These are phyloP conservation scores for Lasiodiplodia gonubiensis DNA, from an alignment of 2,329 filamentous ascomycete genomes.

Conservation along the genomic window DNA sequence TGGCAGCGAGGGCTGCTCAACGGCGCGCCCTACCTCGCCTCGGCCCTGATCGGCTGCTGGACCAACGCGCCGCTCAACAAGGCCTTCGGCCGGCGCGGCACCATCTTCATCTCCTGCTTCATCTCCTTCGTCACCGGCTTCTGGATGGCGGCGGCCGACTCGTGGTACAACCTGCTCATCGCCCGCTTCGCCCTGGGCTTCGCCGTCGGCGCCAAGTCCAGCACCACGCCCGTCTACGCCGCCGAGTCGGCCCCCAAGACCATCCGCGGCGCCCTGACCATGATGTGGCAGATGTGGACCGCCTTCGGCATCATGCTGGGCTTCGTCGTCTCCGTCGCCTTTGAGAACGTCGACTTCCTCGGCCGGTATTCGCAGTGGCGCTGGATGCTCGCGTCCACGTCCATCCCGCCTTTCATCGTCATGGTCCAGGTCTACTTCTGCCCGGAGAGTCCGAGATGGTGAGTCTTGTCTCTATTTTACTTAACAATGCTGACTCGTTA, in stretches of 20 bases:
- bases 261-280: constrained; percentile 52
- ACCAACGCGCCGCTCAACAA: constrained; percentile 59
- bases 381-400: constrained; percentile 28
- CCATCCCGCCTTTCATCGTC: constrained; percentile 27
- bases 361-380: constrained; percentile 12
- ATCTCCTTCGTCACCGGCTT: constrained; percentile 43
- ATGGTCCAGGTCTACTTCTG: constrained; percentile 25
- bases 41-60: constrained; percentile 74
- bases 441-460: constrained; percentile 52
- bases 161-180: constrained; percentile 48
- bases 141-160: constrained; percentile 44
- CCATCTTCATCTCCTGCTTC: constrained; percentile 38
- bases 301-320: constrained; percentile 55
- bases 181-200: constrained; percentile 41
- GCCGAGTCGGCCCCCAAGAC: constrained; percentile 46
- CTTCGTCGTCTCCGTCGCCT: constrained; percentile 47
- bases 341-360: background rate
- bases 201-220: constrained; percentile 54
- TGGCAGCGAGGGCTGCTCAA: constrained; percentile 70
- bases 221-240: constrained; percentile 51
- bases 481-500: background rate
- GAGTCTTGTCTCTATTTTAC: background rate
- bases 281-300: constrained; percentile 54
- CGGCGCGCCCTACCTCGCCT: constrained; percentile 67
- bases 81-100: constrained; percentile 37